Base-by-base conservation (phyloP, 2,329 filamentous ascomycete genomes). In the Alternaria novae-zelandiae region DNA sequence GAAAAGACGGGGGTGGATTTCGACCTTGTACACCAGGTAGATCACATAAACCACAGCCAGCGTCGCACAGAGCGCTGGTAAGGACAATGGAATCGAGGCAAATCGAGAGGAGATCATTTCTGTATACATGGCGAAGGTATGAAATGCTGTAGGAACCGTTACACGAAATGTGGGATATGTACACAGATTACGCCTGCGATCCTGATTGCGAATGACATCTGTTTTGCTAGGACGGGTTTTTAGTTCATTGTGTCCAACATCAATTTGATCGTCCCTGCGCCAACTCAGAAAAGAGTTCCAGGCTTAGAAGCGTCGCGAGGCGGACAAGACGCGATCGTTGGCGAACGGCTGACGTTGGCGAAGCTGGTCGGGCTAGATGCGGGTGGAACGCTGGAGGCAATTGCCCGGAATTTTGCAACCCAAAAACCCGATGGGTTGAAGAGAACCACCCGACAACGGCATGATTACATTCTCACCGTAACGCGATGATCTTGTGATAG, bases 351-450 rank as follows among this genome's bases (percentile, higher is more conserved):
- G 21, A 26, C 23, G 23, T 25, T 49, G 46, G 46, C 1, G 46
- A 25, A 2, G 23, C n/a, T 50, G 46, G n/a, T 50, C 46, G 46
- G 46, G 46, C 26, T 0, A 50, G n/a, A 50, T 25, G 46, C 46
- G 46, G 46, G 46, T 50, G 15, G 46, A 9, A 50, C 3, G 15
- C 32, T 36, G 32, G 8, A 36, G 15, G 25, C 46, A 50, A 50
- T 50, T 6, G 25, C 26, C 46, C 44, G 17, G 44, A 49, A 45
- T 12, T 21, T 6, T 46, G 44, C 13, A 46, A 69, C 25, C 54
- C 49, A 73, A 72, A 66, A 26, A 2, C 46, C 46, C 25, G 46
- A 50, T n/a, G 64, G 8, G 10, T 1, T 11, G 10, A 50, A 28
- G 25, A 12, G 17, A 17, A 50, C 23, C 10, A 30, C 46, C 46